These are phyloP conservation scores for Discostella pseudostelligera DNA, from an alignment of 108 stramenopile species.

Conservation along the genomic window DNA sequence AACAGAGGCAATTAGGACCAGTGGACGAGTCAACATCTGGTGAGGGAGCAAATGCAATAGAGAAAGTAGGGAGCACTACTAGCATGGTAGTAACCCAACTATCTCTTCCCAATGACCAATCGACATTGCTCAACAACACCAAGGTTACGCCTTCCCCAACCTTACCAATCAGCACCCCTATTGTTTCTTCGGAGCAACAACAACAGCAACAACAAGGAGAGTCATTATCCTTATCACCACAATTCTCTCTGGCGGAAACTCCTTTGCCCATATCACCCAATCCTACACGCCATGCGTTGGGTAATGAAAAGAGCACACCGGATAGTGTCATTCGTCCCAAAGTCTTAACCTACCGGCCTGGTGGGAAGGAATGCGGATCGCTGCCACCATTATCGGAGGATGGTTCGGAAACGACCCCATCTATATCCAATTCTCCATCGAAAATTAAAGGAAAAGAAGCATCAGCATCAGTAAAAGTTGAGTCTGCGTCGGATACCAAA, in stretches of 20 bases:
- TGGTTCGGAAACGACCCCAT: too few relatives aligned
- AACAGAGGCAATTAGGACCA: too few relatives aligned
- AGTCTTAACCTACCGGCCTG: conserved; percentile 16
- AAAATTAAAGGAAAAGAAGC: neutral
- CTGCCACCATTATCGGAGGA: too few relatives aligned
- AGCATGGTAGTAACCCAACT: too few relatives aligned
- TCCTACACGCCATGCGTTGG: conserved; percentile 30
- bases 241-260: neutral
- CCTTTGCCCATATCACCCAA: conserved; percentile 31
- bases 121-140: neutral
- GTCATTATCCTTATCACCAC: neutral
- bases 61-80: too few relatives aligned
- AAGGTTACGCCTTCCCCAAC: conserved; percentile 33
- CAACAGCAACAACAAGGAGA: neutral
- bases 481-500: too few relatives aligned
- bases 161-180: neutral
- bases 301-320: conserved; percentile 19
- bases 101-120: neutral
- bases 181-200: conserved; percentile 2
- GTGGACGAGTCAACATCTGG: too few relatives aligned
- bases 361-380: neutral
- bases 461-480: too few relatives aligned
- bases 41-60: too few relatives aligned
- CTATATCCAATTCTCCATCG: neutral
- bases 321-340: conserved; percentile 44